Evolutionary conservation across 805 yeast species (phyloP), one percentile per base, ranked within the genome.

Genomic region (Yarrowia porcina): DNA sequence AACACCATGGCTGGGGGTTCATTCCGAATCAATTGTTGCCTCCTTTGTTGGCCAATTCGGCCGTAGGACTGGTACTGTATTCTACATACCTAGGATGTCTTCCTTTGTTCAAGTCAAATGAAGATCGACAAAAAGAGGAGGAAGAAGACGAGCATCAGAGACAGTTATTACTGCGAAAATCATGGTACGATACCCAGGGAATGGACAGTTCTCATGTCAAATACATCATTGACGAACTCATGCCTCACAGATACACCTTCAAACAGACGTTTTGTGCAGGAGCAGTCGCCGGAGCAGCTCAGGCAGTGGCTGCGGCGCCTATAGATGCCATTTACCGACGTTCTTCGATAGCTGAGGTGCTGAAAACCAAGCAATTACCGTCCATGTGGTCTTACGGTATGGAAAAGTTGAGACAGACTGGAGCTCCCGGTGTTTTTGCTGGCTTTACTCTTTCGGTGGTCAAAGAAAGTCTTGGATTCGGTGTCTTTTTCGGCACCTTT

Each of bases 251-350:
- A 25, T 90, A 89, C 67, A 84, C 90, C 0, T 70, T 71, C 59
- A 28, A 47, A 35, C 74, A 73, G 50, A 67, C 78, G n/a, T 83
- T 89, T 74, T 73, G 84, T 52, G 90, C 97, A 0, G 98, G 98
- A 0, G 84, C 86, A 63, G 66, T 89, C 0, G 97, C 97, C 0
- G 97, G 97, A 1, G 84, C 87, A 0, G 84, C 85, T 23, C 97
- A 94, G 69, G 88, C 96, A n/a, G 75, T 90, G 17, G 92, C 90
- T 0, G 96, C 97, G 1, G 93, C 97, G 1, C 98, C 98, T 0
- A 79, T 93, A 4, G 97, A 93, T 74, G 97, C 97, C 8, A 84
- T 93, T 3, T 88, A 87, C 70, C 83, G 96, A 1, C 79, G 97
- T 67, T 89, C 92, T 66, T 80, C 85, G 1, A 86, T 90, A 5